phyloP scores from a whole-genome alignment of 163 green algal genomes.

The Chlorella variabilis region DNA sequence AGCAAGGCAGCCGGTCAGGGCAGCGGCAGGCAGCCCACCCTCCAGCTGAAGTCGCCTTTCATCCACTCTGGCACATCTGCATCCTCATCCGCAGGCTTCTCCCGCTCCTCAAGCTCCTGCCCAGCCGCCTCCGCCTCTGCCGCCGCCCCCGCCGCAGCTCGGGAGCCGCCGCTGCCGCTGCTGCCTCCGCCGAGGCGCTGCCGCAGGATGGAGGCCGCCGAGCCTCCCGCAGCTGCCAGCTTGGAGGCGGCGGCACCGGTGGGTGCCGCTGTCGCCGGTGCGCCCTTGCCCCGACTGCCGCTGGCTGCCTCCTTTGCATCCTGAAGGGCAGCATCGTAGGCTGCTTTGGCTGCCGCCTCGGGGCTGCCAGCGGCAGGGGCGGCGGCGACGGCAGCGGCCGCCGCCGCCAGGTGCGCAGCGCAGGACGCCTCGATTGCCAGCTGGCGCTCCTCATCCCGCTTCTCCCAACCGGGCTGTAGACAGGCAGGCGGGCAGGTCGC shows the following conservation, averaged over 20 bases:
- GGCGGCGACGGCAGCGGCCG: not conserved
- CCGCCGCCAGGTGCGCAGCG: slow-evolving; percentile 14
- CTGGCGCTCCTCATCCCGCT: slow-evolving; percentile 13
- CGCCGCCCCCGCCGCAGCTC: too few relatives aligned
- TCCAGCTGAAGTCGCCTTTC: slow-evolving; percentile 36
- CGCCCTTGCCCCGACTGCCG: not conserved
- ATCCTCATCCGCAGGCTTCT: not conserved
- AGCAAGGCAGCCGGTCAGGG: not conserved
- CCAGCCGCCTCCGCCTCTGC: slow-evolving; percentile 1
- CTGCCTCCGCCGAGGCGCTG: slow-evolving; percentile 5
- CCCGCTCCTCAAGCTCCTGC: not conserved
- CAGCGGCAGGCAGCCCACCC: slow-evolving; percentile 7
- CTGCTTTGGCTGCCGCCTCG: slow-evolving; percentile 7
- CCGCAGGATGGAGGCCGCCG: not conserved
- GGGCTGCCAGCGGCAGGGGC: not conserved
- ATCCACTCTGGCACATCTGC: slow-evolving; percentile 40
- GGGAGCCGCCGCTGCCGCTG: not conserved
- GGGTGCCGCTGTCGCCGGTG: not conserved
- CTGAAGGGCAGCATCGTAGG: slow-evolving; percentile 7
- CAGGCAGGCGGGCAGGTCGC: not conserved
- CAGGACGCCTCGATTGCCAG: slow-evolving; percentile 10
- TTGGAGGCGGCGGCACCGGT: not conserved
- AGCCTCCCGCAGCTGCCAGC: not conserved
- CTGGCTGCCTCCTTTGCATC: not conserved
- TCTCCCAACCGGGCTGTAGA: slow-evolving; percentile 19